Percentiles rank a stretch among this genome's conserved stretches.
These are phyloP conservation scores for Buddleja alternifolia DNA, from an alignment of 257 asterid species.

Conservation along the genomic window DNA sequence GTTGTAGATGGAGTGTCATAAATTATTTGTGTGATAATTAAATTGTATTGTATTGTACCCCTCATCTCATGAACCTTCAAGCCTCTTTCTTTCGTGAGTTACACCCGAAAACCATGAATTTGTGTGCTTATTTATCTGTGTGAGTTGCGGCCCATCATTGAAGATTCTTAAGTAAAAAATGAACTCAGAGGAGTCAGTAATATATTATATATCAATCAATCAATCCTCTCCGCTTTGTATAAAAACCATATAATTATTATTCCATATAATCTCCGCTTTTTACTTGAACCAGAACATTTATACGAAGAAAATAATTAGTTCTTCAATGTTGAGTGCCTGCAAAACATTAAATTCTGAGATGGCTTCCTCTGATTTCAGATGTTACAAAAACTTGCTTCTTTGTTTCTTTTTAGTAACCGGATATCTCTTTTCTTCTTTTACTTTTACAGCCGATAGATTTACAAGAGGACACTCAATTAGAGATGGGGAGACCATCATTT, in stretches of 20 bases:
- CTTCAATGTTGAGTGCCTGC: constrained; percentile 20
- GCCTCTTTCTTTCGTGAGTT: not conserved
- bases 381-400: not conserved
- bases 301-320: not conserved
- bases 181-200: constrained; percentile 27
- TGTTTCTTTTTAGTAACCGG: constrained; percentile 24
- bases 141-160: constrained; percentile 31
- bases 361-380: constrained; percentile 28
- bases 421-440: constrained; percentile 26
- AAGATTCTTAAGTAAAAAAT: constrained; percentile 38
- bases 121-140: too few relatives aligned
- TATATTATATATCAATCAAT: too few relatives aligned
- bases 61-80: constrained; percentile 7
- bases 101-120: not conserved
- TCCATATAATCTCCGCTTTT: too few relatives aligned
- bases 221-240: constrained; percentile 32
- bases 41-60: constrained; percentile 9
- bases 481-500: constrained; percentile 59
- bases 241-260: constrained; percentile 23
- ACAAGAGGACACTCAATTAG: constrained; percentile 29
- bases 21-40: too few relatives aligned
- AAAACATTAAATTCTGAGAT: constrained; percentile 23
- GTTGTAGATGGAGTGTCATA: not conserved
- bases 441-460: constrained; percentile 39
- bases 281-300: not conserved